Conservation (phyloP, 345 rosid genomes). For the Sisymbrium altissimum region DNA sequence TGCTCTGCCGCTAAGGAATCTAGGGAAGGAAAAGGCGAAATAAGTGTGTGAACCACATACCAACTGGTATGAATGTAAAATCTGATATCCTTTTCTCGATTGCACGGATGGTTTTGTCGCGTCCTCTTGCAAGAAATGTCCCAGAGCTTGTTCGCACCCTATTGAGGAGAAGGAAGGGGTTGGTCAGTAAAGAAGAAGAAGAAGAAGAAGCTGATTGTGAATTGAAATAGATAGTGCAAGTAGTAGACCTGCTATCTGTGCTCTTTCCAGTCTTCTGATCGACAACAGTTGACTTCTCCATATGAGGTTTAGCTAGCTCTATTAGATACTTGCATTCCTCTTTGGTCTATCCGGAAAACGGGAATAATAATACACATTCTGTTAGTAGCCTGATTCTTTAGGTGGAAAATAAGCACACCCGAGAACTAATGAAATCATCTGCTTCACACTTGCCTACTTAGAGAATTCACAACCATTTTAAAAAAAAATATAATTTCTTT, state of each 20-base stretch:
- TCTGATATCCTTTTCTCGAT: constrained; percentile 90
- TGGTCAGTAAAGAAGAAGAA: constrained; percentile 2
- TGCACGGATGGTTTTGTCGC: constrained; percentile 62
- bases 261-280: constrained; percentile 84
- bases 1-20: not conserved
- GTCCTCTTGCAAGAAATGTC: constrained; percentile 74
- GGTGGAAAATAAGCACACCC: not conserved
- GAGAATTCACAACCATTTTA: not conserved
- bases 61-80: constrained; percentile 83
- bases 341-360: constrained; percentile 48
- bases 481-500: too few species aligned
- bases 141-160: constrained; percentile 96
- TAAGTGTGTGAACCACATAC: constrained; percentile 36
- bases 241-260: constrained; percentile 73
- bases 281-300: constrained; percentile 83
- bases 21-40: not conserved
- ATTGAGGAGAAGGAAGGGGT: constrained; percentile 5
- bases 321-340: constrained; percentile 82
- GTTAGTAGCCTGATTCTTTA: not conserved
- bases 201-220: not conserved
- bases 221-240: not conserved
- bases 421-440: not conserved
- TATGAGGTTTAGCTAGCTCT: constrained; percentile 69
- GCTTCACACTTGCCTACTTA: not conserved
- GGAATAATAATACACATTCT: not conserved